Conservation (phyloP, 345 rosid species). For the Noccaea bulbosa region DNA sequence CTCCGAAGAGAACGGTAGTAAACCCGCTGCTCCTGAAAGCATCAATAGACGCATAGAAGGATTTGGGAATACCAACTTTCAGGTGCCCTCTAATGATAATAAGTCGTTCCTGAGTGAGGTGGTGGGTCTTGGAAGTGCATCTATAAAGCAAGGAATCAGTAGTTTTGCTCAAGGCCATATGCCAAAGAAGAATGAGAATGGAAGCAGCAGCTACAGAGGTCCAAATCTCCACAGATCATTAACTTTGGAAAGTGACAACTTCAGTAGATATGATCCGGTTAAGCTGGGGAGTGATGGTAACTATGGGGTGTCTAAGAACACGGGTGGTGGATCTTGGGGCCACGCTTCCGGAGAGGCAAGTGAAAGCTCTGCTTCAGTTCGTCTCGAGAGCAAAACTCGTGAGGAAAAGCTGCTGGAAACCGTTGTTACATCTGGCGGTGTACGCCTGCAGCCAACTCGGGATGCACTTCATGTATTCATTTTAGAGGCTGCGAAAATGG, state of each 20-base stretch:
- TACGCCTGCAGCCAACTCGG: constrained; percentile 93
- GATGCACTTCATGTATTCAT: constrained; percentile 89
- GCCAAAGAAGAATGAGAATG: constrained; percentile 66
- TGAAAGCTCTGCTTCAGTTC: constrained; percentile 59
- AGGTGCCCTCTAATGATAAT: constrained; percentile 73
- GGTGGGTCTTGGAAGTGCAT: constrained; percentile 93
- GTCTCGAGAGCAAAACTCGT: constrained; percentile 64
- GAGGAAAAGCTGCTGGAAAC: constrained; percentile 93
- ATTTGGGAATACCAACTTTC: constrained; percentile 87
- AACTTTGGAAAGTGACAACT: constrained; percentile 66
- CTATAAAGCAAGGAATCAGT: constrained; percentile 89
- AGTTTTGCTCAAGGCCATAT: constrained; percentile 74
- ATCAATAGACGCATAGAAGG: constrained; percentile 84
- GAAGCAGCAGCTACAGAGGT: constrained; percentile 72
- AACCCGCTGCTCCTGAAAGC: constrained; percentile 64
- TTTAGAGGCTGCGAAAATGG: constrained; percentile 83
- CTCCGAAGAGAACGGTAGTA: constrained; percentile 72
- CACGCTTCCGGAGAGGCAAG: constrained; percentile 51
- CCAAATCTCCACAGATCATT: constrained; percentile 90
- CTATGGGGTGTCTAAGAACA: constrained; percentile 53
- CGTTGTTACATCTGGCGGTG: constrained; percentile 90
- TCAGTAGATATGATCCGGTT: constrained; percentile 77
- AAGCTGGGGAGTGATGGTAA: constrained; percentile 58
- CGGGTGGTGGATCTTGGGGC: constrained; percentile 66
- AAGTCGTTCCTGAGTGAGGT: constrained; percentile 93